phyloP scores from a whole-genome alignment of 768 basidiomycete genomes.

The Kwoniella pini region DNA sequence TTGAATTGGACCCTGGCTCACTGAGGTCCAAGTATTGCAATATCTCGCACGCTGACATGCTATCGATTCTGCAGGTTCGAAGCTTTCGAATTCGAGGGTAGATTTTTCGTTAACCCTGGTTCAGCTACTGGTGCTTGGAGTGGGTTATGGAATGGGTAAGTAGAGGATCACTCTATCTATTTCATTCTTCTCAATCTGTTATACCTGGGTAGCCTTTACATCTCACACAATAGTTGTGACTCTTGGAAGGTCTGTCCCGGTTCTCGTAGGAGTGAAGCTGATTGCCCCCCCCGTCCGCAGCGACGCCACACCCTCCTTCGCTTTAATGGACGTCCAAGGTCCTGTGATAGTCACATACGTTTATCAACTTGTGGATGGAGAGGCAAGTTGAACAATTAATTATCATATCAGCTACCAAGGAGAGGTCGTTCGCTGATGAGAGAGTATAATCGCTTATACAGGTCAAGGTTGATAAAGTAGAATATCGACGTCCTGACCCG shows the following conservation, averaged over 20 bases:
- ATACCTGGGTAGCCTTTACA: too few relatives aligned
- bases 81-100: constrained; percentile 83
- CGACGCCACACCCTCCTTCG: constrained; percentile 89
- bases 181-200: too few relatives aligned
- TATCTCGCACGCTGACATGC: not conserved
- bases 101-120: constrained; percentile 95
- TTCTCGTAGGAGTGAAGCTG: too few relatives aligned
- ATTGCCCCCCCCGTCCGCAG: constrained; percentile 58
- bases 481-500: constrained; percentile 53
- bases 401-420: not conserved
- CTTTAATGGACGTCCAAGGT: constrained; percentile 96
- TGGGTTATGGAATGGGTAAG: constrained; percentile 69
- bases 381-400: constrained; percentile 61
- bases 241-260: too few relatives aligned
- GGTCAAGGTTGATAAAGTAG: constrained; percentile 57
- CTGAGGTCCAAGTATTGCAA: too few relatives aligned
- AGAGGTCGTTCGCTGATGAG: constrained; percentile 41
- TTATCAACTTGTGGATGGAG: constrained; percentile 89
- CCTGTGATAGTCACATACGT: constrained; percentile 96
- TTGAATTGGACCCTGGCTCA: too few relatives aligned
- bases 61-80: constrained; percentile 68
- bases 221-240: too few relatives aligned
- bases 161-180: too few relatives aligned
- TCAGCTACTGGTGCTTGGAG: constrained; percentile 95
- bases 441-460: constrained; percentile 9